Evolutionary conservation across 805 yeast genomes (phyloP).

Genomic region (Candida succiphila): DNA sequence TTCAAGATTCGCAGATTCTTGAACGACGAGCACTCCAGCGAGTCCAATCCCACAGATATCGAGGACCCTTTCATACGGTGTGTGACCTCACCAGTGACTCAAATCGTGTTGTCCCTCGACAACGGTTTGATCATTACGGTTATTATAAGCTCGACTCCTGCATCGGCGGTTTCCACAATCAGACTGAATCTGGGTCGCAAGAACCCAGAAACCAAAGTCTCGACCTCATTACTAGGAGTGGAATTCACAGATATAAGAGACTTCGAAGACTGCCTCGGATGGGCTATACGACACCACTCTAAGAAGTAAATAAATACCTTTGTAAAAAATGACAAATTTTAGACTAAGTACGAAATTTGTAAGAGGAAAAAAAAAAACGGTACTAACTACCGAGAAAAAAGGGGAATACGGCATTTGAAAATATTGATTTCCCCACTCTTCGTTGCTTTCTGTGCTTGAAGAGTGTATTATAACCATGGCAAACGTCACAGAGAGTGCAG

Average conservation of each 20-base stretch:
- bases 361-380: no score
- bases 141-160: not conserved
- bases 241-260: conserved; percentile 41
- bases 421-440: no score
- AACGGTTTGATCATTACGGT: not conserved
- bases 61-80: conserved; percentile 13
- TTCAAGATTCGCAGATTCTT: conserved; percentile 8
- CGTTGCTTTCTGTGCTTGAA: no score
- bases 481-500: no score
- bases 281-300: conserved; percentile 31
- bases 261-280: conserved; percentile 44
- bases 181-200: no score
- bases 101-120: conserved; percentile 3
- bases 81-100: conserved; percentile 13
- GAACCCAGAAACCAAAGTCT: no score
- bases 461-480: no score
- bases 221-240: conserved; percentile 35
- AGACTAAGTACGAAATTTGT: no score
- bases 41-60: not conserved
- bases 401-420: no score
- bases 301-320: no score
- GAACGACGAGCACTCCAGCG: conserved; percentile 11
- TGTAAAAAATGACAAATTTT: no score
- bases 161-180: not conserved
- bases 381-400: no score